These are phyloP conservation scores for Blastocystis sp. DNA, from an alignment of 352 stramenopile genomes.

Conservation along the genomic window DNA sequence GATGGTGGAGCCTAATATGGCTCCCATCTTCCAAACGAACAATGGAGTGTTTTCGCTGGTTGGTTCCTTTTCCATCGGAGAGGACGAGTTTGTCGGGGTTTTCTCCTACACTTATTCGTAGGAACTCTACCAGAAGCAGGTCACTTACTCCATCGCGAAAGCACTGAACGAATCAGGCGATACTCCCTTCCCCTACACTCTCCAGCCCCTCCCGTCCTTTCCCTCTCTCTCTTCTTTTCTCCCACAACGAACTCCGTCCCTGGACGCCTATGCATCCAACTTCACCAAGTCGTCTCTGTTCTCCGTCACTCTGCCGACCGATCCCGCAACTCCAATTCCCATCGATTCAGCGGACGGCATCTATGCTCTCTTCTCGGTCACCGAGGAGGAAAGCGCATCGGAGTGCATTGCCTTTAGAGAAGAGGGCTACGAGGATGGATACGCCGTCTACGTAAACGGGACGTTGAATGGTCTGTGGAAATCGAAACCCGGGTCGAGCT, in stretches of 20 bases:
- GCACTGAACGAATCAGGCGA: neutral
- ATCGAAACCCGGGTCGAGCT: neutral
- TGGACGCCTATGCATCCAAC: neutral
- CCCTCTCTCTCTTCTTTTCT: neutral
- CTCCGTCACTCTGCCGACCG: neutral
- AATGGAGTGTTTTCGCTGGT: neutral
- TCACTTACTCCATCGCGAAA: neutral
- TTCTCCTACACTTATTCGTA: neutral
- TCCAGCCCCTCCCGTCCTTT: neutral
- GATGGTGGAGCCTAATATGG: neutral
- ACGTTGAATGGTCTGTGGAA: neutral
- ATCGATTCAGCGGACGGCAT: neutral
- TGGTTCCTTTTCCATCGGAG: neutral
- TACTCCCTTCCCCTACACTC: neutral
- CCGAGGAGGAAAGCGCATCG: neutral
- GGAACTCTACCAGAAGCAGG: slow-evolving; percentile 29
- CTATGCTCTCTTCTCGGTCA: neutral
- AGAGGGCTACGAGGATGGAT: neutral
- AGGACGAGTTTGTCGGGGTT: neutral
- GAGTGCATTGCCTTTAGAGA: too few relatives aligned
- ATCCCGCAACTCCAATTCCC: neutral
- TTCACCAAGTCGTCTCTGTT: neutral
- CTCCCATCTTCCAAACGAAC: neutral
- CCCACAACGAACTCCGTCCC: neutral
- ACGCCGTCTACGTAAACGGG: neutral